Evolutionary conservation across 805 yeast species (phyloP).

Genomic region (Sugiyamaella qingdaonensis): DNA sequence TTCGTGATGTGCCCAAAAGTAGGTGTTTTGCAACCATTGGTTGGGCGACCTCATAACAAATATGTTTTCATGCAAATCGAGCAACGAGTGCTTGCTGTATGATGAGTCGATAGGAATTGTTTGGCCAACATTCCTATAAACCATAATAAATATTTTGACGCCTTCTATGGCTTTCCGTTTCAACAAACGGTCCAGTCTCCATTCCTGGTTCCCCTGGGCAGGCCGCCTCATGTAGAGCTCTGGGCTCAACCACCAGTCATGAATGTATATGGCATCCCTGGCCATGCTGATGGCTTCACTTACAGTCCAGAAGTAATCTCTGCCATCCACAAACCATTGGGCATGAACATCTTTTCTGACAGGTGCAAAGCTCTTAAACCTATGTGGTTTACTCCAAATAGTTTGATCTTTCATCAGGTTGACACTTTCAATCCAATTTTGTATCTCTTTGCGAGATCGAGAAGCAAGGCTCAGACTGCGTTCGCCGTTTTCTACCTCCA

Average conservation of each 20-base stretch:
- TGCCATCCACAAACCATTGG: slow-evolving; percentile 94
- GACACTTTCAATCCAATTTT: slow-evolving; percentile 76
- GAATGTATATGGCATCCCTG: slow-evolving; percentile 85
- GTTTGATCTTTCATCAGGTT: slow-evolving; percentile 62
- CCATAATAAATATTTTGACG: slow-evolving; percentile 85
- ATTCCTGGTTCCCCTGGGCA: slow-evolving; percentile 89
- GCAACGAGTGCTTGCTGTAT: slow-evolving; percentile 89
- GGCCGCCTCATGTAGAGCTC: slow-evolving; percentile 92
- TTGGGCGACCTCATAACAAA: slow-evolving; percentile 93
- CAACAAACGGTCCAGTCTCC: slow-evolving; percentile 83
- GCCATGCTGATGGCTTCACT: slow-evolving; percentile 92
- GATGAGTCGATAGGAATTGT: slow-evolving; percentile 91
- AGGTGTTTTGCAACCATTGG: slow-evolving; percentile 86
- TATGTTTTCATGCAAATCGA: slow-evolving; percentile 79
- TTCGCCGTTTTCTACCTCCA: slow-evolving; percentile 34
- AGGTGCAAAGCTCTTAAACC: slow-evolving; percentile 93
- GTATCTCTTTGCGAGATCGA: slow-evolving; percentile 73
- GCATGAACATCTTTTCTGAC: slow-evolving; percentile 79
- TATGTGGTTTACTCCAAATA: slow-evolving; percentile 65
- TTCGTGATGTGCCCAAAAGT: slow-evolving; percentile 99
- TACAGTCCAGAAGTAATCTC: slow-evolving; percentile 96
- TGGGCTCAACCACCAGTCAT: slow-evolving; percentile 99
- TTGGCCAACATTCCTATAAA: slow-evolving; percentile 89
- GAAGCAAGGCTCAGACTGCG: slow-evolving; percentile 49
- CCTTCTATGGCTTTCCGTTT: slow-evolving; percentile 92